phyloP scores from a whole-genome alignment of 1,139 yeast species.

The Taphrina populina region DNA sequence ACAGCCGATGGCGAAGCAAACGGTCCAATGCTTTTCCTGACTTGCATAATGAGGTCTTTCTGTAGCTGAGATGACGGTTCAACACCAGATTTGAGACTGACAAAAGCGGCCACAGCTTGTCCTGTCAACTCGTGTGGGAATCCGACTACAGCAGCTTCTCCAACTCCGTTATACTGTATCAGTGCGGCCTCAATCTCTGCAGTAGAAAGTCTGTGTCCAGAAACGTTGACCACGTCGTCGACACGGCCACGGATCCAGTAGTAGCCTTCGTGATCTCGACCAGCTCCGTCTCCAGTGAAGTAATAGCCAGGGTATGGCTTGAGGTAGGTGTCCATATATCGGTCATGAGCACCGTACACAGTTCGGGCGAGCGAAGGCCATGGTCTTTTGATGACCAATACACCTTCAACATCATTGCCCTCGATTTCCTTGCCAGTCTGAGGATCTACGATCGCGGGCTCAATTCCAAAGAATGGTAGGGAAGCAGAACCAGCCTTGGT shows the following conservation, averaged over 20 bases:
- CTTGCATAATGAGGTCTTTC: conserved; percentile 80
- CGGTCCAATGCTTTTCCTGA: conserved; percentile 93
- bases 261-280: conserved; percentile 94
- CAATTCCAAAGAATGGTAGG: conserved; percentile 92
- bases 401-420: conserved; percentile 96
- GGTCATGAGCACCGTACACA: conserved; percentile 84
- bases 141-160: conserved; percentile 96
- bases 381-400: conserved; percentile 77
- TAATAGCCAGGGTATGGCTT: conserved; percentile 95
- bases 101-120: conserved; percentile 94
- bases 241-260: conserved; percentile 99
- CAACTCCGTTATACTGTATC: conserved; percentile 72
- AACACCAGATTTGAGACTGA: conserved; percentile 64
- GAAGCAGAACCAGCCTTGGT: conserved; percentile 98
- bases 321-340: conserved; percentile 89
- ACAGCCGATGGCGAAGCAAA: conserved; percentile 95
- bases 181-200: conserved; percentile 96
- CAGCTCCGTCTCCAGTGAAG: conserved; percentile 99
- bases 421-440: conserved; percentile 76
- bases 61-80: conserved; percentile 61
- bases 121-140: conserved; percentile 93
- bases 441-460: conserved; percentile 88
- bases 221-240: conserved; percentile 95
- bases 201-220: conserved; percentile 95
- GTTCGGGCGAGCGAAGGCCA: conserved; percentile 99